Evolutionary conservation across 2,329 filamentous ascomycete genomes (phyloP).

Genomic region (Aspergillus carbonarius): DNA sequence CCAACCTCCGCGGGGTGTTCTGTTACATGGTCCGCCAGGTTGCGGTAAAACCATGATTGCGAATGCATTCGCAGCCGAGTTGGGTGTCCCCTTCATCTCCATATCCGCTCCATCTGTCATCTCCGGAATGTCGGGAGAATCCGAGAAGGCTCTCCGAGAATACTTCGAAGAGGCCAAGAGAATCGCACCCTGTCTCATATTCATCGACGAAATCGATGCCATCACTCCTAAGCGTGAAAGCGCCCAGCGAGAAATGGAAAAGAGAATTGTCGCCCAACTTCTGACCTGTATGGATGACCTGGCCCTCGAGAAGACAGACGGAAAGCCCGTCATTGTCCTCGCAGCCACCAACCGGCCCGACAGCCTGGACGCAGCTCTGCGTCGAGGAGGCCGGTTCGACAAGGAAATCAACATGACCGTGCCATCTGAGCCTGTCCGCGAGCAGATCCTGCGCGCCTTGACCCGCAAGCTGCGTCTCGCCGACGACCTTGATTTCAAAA

Average conservation of each 20-base stretch:
- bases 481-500: conserved; percentile 69
- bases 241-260: conserved; percentile 84
- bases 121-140: conserved; percentile 84
- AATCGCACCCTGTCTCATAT: conserved; percentile 83
- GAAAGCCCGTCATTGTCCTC: conserved; percentile 80
- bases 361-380: conserved; percentile 75
- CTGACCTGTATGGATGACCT: conserved; percentile 84
- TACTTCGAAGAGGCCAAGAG: conserved; percentile 85
- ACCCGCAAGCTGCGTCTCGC: conserved; percentile 65
- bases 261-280: conserved; percentile 79
- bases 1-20: conserved; percentile 69
- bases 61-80: conserved; percentile 72
- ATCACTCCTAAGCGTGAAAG: conserved; percentile 85
- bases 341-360: conserved; percentile 89
- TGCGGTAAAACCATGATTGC: conserved; percentile 86
- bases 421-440: conserved; percentile 74
- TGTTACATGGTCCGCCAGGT: conserved; percentile 79
- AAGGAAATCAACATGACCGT: conserved; percentile 85
- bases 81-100: conserved; percentile 75
- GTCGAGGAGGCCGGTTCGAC: conserved; percentile 74
- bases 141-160: conserved; percentile 80
- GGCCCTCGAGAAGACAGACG: conserved; percentile 66
- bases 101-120: conserved; percentile 80
- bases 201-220: conserved; percentile 89
- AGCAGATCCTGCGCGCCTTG: conserved; percentile 73